phyloP scores from a whole-genome alignment of 257 asterid genomes.

The Solanum pinnatisectum region DNA sequence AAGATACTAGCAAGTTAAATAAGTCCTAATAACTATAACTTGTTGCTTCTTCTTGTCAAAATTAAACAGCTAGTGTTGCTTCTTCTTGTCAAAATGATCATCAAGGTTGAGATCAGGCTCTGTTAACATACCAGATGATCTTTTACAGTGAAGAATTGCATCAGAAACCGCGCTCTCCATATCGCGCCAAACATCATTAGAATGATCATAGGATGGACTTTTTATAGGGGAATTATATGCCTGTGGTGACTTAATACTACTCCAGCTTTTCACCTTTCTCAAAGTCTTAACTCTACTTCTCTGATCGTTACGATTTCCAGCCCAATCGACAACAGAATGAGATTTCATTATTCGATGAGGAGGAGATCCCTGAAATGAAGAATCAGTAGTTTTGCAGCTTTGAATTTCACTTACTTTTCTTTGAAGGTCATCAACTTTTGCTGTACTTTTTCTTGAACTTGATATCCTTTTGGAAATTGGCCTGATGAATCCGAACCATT shows the following conservation, averaged over 20 bases:
- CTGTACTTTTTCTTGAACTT: conserved; percentile 23
- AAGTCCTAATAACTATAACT: not conserved
- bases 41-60: not conserved
- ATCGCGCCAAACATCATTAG: conserved; percentile 23
- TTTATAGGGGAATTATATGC: conserved; percentile 13
- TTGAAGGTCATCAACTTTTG: conserved; percentile 35
- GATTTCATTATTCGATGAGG: conserved; percentile 17
- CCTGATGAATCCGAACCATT: conserved; percentile 24
- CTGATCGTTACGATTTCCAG: not conserved
- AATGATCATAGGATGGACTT: conserved; percentile 10
- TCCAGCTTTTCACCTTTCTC: conserved; percentile 27
- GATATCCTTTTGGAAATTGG: conserved; percentile 14
- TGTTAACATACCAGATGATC: conserved; percentile 39
- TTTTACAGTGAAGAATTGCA: conserved; percentile 57
- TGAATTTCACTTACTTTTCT: conserved; percentile 33
- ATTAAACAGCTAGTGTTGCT: not conserved
- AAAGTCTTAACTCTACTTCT: not conserved
- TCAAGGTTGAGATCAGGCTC: not conserved
- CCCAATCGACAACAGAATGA: conserved; percentile 19
- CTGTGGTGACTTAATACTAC: conserved; percentile 15
- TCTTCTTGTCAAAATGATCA: not conserved
- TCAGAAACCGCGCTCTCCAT: conserved; percentile 48
- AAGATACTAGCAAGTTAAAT: not conserved
- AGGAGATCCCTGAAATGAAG: conserved; percentile 12
- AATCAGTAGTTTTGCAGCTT: conserved; percentile 10